phyloP scores from a whole-genome alignment of 1,284 basidiomycete genomes.

The Rhodotorula sp. region DNA sequence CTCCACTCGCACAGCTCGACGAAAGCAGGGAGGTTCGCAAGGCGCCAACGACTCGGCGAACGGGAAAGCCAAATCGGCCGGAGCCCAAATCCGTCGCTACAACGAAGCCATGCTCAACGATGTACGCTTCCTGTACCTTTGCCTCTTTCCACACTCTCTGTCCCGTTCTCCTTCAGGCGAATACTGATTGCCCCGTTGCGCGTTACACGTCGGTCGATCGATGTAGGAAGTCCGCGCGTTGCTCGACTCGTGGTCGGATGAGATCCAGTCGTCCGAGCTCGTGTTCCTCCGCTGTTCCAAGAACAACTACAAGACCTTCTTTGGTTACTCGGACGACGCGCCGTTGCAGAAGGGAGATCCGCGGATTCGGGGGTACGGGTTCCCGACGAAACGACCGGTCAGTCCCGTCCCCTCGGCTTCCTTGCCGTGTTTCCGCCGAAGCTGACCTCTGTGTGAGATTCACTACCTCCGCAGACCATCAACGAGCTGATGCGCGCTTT shows the following conservation, averaged over 20 bases:
- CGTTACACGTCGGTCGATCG: no score
- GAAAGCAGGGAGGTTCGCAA: conserved; percentile 97
- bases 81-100: conserved; percentile 89
- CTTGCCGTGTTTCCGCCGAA: no score
- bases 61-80: conserved; percentile 89
- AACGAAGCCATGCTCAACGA: conserved; percentile 91
- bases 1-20: conserved; percentile 63
- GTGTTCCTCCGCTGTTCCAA: conserved; percentile 87
- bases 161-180: neutral
- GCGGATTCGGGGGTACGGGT: conserved; percentile 82
- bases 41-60: conserved; percentile 89
- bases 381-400: conserved; percentile 87
- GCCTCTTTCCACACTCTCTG: no score
- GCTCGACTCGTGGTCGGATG: conserved; percentile 77
- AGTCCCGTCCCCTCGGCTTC: conserved; percentile 46
- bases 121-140: conserved; percentile 55
- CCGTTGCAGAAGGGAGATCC: conserved; percentile 67
- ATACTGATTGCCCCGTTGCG: neutral
- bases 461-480: conserved; percentile 66
- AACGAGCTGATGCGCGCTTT: conserved; percentile 86
- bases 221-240: conserved; percentile 78
- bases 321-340: conserved; percentile 72
- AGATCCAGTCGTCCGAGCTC: conserved; percentile 74
- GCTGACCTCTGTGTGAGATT: neutral
- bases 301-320: conserved; percentile 75